Base-by-base conservation (phyloP, 164 flowering plant species). In the Amborella trichopoda region DNA sequence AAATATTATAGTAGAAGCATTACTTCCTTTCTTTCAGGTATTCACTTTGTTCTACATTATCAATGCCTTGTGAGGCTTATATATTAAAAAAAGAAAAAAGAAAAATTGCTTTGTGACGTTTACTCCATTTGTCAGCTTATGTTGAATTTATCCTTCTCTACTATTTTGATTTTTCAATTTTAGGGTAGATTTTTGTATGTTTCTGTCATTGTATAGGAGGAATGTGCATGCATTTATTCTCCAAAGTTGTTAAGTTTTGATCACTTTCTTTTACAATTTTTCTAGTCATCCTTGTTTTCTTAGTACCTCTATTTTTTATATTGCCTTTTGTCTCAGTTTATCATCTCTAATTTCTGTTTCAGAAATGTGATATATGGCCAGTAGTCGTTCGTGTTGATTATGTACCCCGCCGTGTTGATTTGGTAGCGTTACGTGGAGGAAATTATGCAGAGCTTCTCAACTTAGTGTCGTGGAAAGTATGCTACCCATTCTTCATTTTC, bases 21-120 rank as follows among this genome's bases (percentile, higher is more conserved):
- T 93, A 61, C 96, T 88, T 63, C 90, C 99, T 40, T 93, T 68
- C 66, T 88, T 93, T 63, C 99, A 93, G 95, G 99, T 60, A 66
- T 5, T n/a, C 41, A 8, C 13, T 12, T 46, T 13, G 18, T 23
- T n/a, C 12, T 4, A 19, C 45, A 21, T 19, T 14, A 17, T 24
- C 20, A 19, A 1, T 14, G 12, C 2, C 28, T 45, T 3, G 24
- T 8, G 18, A 22, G 9, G 4, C 24, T 24, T 20, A 24, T 37
- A 16, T 8, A 37, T 21, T 37, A 8, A 13, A n/a, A n/a, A n/a
- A n/a, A n/a, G n/a, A n/a, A n/a, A n/a, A n/a, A n/a, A n/a, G n/a
- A n/a, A n/a, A n/a, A n/a, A n/a, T n/a, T n/a, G n/a, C n/a, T n/a
- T n/a, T n/a, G n/a, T n/a, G n/a, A n/a, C n/a, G n/a, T n/a, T n/a